Evolutionary conservation across 768 basidiomycete species (phyloP), one percentile per base, ranked within the genome.

Genomic region (Leccinum uliginosum): DNA sequence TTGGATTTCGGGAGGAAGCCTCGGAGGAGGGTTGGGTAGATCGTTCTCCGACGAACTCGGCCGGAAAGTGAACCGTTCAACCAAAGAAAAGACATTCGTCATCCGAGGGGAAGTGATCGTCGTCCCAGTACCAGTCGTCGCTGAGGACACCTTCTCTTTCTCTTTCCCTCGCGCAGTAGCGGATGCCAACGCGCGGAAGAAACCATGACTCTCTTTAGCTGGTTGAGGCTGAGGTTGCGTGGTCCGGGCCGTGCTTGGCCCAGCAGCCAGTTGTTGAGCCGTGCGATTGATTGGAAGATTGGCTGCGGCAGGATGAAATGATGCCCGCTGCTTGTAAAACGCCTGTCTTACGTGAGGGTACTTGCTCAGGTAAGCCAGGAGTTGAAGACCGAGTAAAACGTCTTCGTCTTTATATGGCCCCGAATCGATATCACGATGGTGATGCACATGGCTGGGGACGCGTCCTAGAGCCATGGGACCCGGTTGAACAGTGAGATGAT

Each of bases 311-410:
- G 89, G 89, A 64, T 91, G 89, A 71, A 91, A 92, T n/a, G 84
- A 82, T n/a, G 77, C 73, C 1, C 91, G 80, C 1, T 85, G 87
- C 69, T 93, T 91, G 70, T 98, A 97, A 68, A 99, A 98, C 6
- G 94, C 92, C 65, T 94, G 87, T 10, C 97, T 80, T 4, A 98
- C 96, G 70, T 98, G 96, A 1, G 97, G 94, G 69, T 99, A 98
- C 72, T 99, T 98, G 75, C 89, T 93, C 17, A 98, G 79, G 68
- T 99, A 98, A 3, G 97, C 97, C 1, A 99, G 80, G 2, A 98
- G 84, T 70, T 99, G 96, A 12, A 99, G 75, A 19, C 88, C 84
- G 9, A 95, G 82, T 2, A 98, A 76, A 0, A 98, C 92, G 60
- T 97, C 95, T 65, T 99, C 96, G 68, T 98, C 94, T 26, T 92